Evolutionary conservation across 495 filamentous ascomycete genomes (phyloP), one percentile per base, ranked within the genome.

Genomic region (Aspergillus mulundensis): DNA sequence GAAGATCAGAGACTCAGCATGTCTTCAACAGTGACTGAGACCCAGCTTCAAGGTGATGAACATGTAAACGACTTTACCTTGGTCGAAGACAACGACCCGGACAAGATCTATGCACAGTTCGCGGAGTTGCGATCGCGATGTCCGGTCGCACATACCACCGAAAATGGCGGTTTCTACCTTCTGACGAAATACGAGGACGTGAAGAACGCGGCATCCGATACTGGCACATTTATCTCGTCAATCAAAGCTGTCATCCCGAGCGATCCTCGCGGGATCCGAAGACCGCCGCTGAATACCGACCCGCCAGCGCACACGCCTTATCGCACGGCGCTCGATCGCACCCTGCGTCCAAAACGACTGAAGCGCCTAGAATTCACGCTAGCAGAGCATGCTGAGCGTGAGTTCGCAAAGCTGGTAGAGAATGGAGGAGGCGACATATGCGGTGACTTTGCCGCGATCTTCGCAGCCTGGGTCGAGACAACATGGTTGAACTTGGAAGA

Each of bases 401-500:
- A 48, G 45, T 48, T 48, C n/a, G 24, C 45, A 3, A 48, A 32
- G 23, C 16, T 48, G 15, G 45, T 48, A 14, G 7, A 8, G 12
- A 25, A 32, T 4, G 45, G 45, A 3, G 12, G 45, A 5, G 45
- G 45, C n/a, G 45, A 48, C 18, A 48, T 48, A 11, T 48, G 45
- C 45, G 38, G 38, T 18, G 45, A 48, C 21, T 48, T 48, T 30
- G 45, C 21, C 11, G 45, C 45, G 0, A 28, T 30, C 8, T 48
- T 48, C 45, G 45, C 45, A 7, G 45, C 45, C 5, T 48, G 45
- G 45, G 45, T 48, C 3, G 45, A 48, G 23, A 48, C 45, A 7
- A 48, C 45, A 15, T 48, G 45, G 45, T 30, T 48, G 21, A 48
- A 48, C 25, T 16, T 48, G 16, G 45, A 48, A 18, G 45, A 48